Evolutionary conservation across 805 yeast genomes (phyloP).

Genomic region (Myxozyma lipomycoides): DNA sequence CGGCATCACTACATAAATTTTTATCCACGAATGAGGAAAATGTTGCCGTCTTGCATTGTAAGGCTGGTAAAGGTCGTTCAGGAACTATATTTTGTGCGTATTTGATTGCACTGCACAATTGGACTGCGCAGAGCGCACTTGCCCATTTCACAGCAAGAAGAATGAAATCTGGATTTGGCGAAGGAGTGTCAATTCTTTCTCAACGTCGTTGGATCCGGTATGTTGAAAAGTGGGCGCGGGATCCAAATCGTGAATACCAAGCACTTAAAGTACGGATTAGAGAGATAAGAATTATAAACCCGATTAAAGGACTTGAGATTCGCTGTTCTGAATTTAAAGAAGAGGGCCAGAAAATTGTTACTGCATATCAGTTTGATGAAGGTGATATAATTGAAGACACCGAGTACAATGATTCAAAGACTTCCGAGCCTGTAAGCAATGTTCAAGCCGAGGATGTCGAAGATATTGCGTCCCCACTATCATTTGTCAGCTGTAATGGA

Average conservation of each 20-base stretch:
- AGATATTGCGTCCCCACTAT: neutral
- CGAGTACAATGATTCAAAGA: neutral
- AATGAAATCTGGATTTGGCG: conserved; percentile 52
- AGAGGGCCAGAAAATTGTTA: conserved; percentile 21
- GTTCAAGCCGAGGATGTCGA: neutral
- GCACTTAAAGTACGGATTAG: conserved; percentile 26
- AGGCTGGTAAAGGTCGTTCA: conserved; percentile 88
- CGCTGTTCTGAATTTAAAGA: conserved; percentile 24
- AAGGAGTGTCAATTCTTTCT: conserved; percentile 67
- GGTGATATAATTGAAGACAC: conserved; percentile 8
- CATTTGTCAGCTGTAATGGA: conserved; percentile 5
- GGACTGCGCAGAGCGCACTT: conserved; percentile 47
- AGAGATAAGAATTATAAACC: conserved; percentile 23
- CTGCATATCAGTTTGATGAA: conserved; percentile 16
- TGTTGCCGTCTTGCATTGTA: conserved; percentile 76
- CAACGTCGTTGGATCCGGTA: conserved; percentile 68
- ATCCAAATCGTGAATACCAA: conserved; percentile 24
- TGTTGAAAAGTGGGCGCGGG: conserved; percentile 41
- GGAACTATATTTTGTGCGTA: conserved; percentile 73
- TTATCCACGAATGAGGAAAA: conserved; percentile 38
- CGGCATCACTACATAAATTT: conserved; percentile 46
- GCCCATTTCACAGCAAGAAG: conserved; percentile 53
- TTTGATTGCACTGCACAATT: conserved; percentile 49
- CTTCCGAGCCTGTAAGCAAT: neutral
- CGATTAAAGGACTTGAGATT: conserved; percentile 29